Evolutionary conservation across 306 rosid genomes (phyloP), one percentile per base, ranked within the genome.

Genomic region (Cajanus cajan): DNA sequence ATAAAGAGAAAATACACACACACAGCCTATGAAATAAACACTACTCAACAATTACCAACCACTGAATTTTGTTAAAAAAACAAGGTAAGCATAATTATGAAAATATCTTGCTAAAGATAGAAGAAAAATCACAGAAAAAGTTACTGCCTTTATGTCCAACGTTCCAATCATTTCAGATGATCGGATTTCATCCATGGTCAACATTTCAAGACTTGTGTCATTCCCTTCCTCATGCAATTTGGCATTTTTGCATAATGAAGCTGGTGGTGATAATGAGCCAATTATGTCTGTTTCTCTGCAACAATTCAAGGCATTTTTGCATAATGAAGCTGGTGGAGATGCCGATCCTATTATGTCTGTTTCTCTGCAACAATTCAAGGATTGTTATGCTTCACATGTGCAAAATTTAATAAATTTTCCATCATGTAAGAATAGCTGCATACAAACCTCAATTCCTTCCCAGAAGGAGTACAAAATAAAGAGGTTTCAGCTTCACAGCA

Each of bases 311-410:
- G 80, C 85, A 68, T 71, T 61, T 40, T 75, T 75, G 45, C 79
- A 73, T 72, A 63, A 72, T 77, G 84, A 90, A 81, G 70, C 71
- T 34, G 77, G 88, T 59, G 89, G 89, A 22, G 76, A 71, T 77
- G 86, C 86, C 1, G 84, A 92, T 33, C 88, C 90, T 78, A 78
- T 82, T 71, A 73, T 73, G 72, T 83, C 87, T 28, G 79, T 86
- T 87, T 86, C 90, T 36, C 90, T 86, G 82, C 80, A 52, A 73
- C 58, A 74, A 37, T 45, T 61, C 74, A 71, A 86, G 80, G 71
- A 55, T 77, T 67, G 45, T 74, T 64, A 66, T 59, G 78, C 31
- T 57, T 68, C 66, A 75, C 73, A 78, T 68, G 71, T 52, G 61
- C 48, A 75, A 80, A 76, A 78, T 68, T 72, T 74, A 63, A 71